phyloP scores from a whole-genome alignment of 176 grass and related monocot species.

The Triticum aestivum region IWGSC_CS_RefSeq_v2.1 NC_057798.1:7472983-7473482 shows the following conservation, averaged over 20 bases:
- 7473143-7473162: background rate
- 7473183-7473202: constrained; percentile 33
- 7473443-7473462: constrained; percentile 48
- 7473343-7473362: constrained; percentile 40
- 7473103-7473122: background rate
- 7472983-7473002: constrained; percentile 53
- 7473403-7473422: constrained; percentile 55
- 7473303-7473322: constrained; percentile 63
- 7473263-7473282: constrained; percentile 60
- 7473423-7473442: constrained; percentile 58
- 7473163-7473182: background rate
- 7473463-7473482: constrained; percentile 36
- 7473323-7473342: constrained; percentile 51
- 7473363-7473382: constrained; percentile 67
- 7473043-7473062: constrained; percentile 46
- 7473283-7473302: constrained; percentile 58
- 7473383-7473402: constrained; percentile 58
- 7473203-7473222: constrained; percentile 57
- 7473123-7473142: background rate
- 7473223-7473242: constrained; percentile 55
- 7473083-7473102: background rate
- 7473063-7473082: constrained; percentile 47
- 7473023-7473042: constrained; percentile 41
- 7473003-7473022: constrained; percentile 73
- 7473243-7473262: constrained; percentile 64